A percentile compares a stretch with the other conserved stretches of the same genome.
Conservation (phyloP, 2,329 filamentous ascomycete genomes). For the Penicillium sp. region DNA sequence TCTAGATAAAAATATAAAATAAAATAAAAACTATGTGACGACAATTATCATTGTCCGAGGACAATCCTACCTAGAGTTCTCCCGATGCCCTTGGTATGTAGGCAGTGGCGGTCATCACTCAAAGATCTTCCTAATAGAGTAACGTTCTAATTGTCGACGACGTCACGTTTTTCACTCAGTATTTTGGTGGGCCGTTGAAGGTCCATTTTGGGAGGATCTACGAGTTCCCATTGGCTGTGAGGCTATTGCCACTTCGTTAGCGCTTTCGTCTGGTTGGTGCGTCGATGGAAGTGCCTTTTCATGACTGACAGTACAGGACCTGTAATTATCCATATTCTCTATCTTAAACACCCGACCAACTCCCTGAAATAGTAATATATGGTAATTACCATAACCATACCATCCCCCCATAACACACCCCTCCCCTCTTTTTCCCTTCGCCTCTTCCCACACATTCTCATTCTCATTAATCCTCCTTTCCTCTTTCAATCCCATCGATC, state of each 20-base stretch:
- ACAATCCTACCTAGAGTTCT: not conserved
- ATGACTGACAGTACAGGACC: not conserved
- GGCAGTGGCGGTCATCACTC: not conserved
- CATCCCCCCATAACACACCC: slow-evolving; percentile 24
- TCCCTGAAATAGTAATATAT: not conserved
- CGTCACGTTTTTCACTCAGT: slow-evolving; percentile 16
- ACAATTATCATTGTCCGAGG: slow-evolving; percentile 3
- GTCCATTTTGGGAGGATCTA: not conserved
- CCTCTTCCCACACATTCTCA: slow-evolving; percentile 19
- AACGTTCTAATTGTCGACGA: slow-evolving; percentile 14
- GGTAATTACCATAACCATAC: slow-evolving; percentile 2
- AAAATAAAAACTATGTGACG: too few species aligned
- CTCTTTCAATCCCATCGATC: slow-evolving; percentile 14
- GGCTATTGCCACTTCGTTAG: slow-evolving; percentile 11
- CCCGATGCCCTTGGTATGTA: slow-evolving; percentile 1
- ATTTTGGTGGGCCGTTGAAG: slow-evolving; percentile 7
- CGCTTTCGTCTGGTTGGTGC: slow-evolving; percentile 12
- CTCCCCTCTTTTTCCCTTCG: slow-evolving; percentile 29
- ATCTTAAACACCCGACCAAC: not conserved
- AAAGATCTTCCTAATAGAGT: slow-evolving; percentile 1
- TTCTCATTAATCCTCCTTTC: slow-evolving; percentile 11
- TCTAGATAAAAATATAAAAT: not conserved
- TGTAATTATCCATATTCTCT: not conserved
- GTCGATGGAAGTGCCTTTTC: slow-evolving; percentile 4
- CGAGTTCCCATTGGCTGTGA: not conserved